These are phyloP conservation scores for Fraxinus americana DNA, from an alignment of 257 asterid genomes.

Conservation along the genomic window DNA sequence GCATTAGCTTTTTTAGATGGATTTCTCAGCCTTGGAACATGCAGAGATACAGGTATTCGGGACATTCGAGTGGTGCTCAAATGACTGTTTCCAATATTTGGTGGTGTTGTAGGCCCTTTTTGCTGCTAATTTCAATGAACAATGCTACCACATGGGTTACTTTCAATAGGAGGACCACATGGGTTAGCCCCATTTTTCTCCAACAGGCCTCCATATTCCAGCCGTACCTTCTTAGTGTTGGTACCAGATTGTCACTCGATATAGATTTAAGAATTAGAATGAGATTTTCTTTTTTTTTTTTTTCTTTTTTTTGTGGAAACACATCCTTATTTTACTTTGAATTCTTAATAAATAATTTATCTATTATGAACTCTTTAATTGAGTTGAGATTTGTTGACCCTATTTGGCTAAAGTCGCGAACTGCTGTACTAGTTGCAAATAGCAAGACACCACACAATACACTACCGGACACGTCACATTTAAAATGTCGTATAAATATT, in stretches of 20 bases:
- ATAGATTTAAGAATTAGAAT: neutral
- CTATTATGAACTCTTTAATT: no score
- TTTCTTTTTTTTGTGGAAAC: no score
- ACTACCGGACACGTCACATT: no score
- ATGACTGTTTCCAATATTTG: neutral
- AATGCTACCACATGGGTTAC: slow-evolving; percentile 27
- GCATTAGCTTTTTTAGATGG: slow-evolving; percentile 22
- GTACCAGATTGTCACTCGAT: neutral
- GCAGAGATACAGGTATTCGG: slow-evolving; percentile 28
- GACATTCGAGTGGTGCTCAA: slow-evolving; percentile 35
- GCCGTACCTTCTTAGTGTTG: neutral
- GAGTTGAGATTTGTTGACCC: no score
- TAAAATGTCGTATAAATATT: no score
- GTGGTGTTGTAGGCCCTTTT: neutral
- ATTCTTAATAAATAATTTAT: no score
- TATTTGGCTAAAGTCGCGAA: no score
- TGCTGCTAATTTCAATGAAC: slow-evolving; percentile 4
- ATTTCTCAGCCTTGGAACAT: slow-evolving; percentile 74
- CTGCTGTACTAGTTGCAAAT: no score
- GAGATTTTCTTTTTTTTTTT: neutral
- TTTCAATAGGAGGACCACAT: slow-evolving; percentile 36
- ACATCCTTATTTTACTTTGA: no score
- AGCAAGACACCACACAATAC: no score
- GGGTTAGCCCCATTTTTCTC: neutral
- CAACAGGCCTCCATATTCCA: neutral